Conservation (phyloP, 371 early-diverging fungal species). For the Polyrhizophydium stewartii region DNA sequence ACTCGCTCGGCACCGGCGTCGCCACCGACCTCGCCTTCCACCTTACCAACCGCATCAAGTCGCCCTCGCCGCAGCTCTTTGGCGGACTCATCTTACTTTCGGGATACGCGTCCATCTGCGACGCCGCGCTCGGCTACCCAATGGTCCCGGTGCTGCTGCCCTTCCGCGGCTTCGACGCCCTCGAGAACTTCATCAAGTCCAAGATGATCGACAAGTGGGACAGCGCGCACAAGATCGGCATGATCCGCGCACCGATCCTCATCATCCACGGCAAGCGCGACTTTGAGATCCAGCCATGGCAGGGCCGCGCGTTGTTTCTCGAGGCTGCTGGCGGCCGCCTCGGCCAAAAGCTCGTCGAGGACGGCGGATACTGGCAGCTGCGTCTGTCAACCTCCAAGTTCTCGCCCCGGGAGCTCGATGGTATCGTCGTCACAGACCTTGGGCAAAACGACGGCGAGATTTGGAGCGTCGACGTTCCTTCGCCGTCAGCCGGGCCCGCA, state of each 20-base stretch:
- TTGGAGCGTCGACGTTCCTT: constrained; percentile 3
- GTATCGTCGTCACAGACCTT: neutral
- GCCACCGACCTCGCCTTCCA: constrained; percentile 31
- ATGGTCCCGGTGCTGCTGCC: constrained; percentile 24
- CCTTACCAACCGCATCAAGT: constrained; percentile 13
- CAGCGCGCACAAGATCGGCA: constrained; percentile 18
- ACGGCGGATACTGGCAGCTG: constrained; percentile 7
- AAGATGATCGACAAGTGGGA: constrained; percentile 26
- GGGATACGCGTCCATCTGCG: constrained; percentile 37
- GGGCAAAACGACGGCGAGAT: constrained; percentile 7
- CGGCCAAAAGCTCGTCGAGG: neutral
- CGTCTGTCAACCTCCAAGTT: neutral
- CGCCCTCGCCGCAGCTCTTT: constrained; percentile 3
- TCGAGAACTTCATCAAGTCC: constrained; percentile 16
- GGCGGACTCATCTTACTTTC: constrained; percentile 41
- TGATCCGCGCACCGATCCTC: constrained; percentile 25
- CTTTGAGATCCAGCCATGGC: constrained; percentile 33
- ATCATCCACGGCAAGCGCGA: constrained; percentile 34
- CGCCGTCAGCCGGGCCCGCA: neutral
- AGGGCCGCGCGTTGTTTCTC: constrained; percentile 25
- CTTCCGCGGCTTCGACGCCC: constrained; percentile 13
- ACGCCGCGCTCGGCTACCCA: constrained; percentile 39
- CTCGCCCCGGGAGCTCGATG: neutral
- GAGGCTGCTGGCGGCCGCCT: constrained; percentile 8
- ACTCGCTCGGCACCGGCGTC: constrained; percentile 45